phyloP scores from a whole-genome alignment of 345 rosid genomes.

The Citrus maxima region DNA sequence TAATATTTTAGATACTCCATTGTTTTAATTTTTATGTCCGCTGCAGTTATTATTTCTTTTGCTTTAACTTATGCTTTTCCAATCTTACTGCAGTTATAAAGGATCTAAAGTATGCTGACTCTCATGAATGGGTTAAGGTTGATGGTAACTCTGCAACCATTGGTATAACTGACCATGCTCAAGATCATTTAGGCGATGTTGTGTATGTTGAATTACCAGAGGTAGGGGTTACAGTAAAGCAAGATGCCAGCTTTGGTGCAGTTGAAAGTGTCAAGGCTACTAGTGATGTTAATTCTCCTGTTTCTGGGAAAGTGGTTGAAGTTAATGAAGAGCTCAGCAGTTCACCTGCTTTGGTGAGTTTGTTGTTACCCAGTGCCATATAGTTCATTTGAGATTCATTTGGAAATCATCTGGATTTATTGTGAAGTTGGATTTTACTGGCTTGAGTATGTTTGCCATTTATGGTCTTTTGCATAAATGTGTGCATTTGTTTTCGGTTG shows the following conservation, averaged over 20 bases:
- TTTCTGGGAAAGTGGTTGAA: conserved; percentile 80
- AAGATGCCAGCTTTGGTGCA: conserved; percentile 85
- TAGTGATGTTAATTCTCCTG: conserved; percentile 88
- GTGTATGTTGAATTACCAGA: conserved; percentile 93
- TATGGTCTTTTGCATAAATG: not conserved
- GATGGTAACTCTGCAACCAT: conserved; percentile 69
- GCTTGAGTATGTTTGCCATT: not conserved
- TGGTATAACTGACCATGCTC: conserved; percentile 97
- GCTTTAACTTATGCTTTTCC: not conserved
- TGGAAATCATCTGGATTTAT: not conserved
- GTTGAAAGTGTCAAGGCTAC: conserved; percentile 99
- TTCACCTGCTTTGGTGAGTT: conserved; percentile 83
- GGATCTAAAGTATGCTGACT: conserved; percentile 81
- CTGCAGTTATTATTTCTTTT: not conserved
- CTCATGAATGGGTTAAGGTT: conserved; percentile 94
- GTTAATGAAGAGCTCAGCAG: conserved; percentile 58
- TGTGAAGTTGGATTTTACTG: not conserved
- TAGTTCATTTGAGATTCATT: not conserved
- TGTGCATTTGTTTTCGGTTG: not conserved
- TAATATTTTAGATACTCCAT: not conserved
- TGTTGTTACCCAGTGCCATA: conserved; percentile 2
- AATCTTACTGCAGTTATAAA: conserved; percentile 50
- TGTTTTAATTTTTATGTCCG: not conserved
- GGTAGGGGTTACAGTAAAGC: conserved; percentile 54
- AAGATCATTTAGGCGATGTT: conserved; percentile 95